Percentiles rank a stretch among this genome's conserved stretches.
These are phyloP conservation scores for Wickerhamomyces hampshirensis DNA, from an alignment of 805 yeast species.

Conservation along the genomic window DNA sequence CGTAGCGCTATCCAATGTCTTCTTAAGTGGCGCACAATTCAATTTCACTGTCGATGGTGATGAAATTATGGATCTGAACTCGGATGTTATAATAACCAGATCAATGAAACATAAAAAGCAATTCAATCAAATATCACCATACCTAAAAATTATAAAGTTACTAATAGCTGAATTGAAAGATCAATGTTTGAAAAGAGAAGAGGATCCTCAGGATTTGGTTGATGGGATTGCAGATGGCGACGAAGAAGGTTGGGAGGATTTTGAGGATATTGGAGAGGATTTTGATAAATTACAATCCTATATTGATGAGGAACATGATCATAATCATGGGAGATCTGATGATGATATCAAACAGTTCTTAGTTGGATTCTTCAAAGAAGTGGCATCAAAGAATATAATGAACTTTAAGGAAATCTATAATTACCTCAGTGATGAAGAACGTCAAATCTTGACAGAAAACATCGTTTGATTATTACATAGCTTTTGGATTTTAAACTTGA, in stretches of 20 bases:
- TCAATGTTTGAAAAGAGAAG: slow-evolving; percentile 34
- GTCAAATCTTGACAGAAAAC: slow-evolving; percentile 44
- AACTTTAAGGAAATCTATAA: slow-evolving; percentile 50
- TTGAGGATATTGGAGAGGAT: slow-evolving; percentile 61
- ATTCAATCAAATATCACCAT: slow-evolving; percentile 63
- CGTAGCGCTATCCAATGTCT: slow-evolving; percentile 68
- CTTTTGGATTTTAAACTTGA: no score
- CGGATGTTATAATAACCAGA: slow-evolving; percentile 73
- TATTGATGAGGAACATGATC: slow-evolving; percentile 38
- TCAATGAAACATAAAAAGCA: slow-evolving; percentile 60
- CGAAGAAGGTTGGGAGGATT: slow-evolving; percentile 69
- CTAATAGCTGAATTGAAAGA: slow-evolving; percentile 64
- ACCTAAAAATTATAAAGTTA: slow-evolving; percentile 67
- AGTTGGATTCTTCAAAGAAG: slow-evolving; percentile 46
- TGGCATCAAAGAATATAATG: slow-evolving; percentile 36
- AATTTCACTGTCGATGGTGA: slow-evolving; percentile 73
- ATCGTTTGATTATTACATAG: slow-evolving; percentile 28
- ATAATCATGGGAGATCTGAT: slow-evolving; percentile 9
- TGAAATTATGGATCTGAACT: slow-evolving; percentile 48
- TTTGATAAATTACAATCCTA: slow-evolving; percentile 59
- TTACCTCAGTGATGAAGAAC: slow-evolving; percentile 46
- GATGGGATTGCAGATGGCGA: slow-evolving; percentile 64
- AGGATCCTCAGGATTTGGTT: slow-evolving; percentile 33
- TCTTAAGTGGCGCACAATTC: slow-evolving; percentile 51
- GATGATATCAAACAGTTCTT: slow-evolving; percentile 32